phyloP scores from a whole-genome alignment of 2,329 filamentous ascomycete genomes.

The Pseudogymnoascus destructans region DNA sequence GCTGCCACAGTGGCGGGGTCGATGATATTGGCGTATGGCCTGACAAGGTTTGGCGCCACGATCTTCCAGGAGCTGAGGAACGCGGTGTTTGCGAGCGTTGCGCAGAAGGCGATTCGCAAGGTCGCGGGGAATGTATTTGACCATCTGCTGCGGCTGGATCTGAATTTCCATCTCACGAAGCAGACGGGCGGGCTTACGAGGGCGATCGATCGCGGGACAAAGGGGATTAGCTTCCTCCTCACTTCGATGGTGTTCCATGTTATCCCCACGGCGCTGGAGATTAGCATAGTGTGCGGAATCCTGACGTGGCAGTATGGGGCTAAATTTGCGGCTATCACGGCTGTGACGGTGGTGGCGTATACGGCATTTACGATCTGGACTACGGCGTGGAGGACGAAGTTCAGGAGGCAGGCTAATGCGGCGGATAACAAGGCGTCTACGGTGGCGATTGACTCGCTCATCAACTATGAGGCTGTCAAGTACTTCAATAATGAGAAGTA shows the following conservation, averaged over 20 bases:
- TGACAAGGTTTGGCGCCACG: conserved; percentile 75
- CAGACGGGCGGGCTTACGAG: conserved; percentile 90
- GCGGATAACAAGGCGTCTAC: conserved; percentile 94
- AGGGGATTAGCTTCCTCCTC: conserved; percentile 92
- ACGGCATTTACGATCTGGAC: conserved; percentile 95
- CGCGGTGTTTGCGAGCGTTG: conserved; percentile 90
- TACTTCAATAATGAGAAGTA: conserved; percentile 99
- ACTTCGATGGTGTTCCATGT: conserved; percentile 99
- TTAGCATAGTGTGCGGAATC: conserved; percentile 90
- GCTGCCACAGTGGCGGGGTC: conserved; percentile 79
- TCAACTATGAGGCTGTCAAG: conserved; percentile 98
- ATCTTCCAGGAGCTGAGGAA: conserved; percentile 90
- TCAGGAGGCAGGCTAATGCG: conserved; percentile 85
- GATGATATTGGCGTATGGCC: conserved; percentile 87
- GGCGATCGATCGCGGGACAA: conserved; percentile 92
- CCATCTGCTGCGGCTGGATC: conserved; percentile 74
- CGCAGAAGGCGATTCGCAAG: conserved; percentile 85
- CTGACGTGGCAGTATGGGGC: conserved; percentile 90
- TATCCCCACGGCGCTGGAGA: conserved; percentile 84
- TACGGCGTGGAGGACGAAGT: conserved; percentile 94
- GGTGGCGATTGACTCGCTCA: conserved; percentile 87
- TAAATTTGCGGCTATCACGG: conserved; percentile 84
- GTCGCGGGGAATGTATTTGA: conserved; percentile 89
- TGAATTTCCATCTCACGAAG: conserved; percentile 85
- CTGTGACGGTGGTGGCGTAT: conserved; percentile 82